phyloP scores from a whole-genome alignment of 2,329 filamentous ascomycete genomes.

The Calonectria hongkongensis region DNA sequence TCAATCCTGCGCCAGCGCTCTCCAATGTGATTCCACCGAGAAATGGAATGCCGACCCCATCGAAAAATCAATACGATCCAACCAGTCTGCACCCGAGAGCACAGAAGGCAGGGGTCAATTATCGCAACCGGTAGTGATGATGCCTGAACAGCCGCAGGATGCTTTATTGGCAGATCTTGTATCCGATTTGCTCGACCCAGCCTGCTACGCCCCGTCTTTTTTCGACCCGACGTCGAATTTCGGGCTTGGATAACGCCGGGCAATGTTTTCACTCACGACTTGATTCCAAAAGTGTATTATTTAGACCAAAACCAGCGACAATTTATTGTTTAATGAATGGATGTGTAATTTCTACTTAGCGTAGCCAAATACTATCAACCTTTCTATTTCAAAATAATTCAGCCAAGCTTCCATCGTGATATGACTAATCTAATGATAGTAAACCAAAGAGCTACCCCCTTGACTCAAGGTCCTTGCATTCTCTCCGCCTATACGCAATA shows the following conservation, averaged over 20 bases:
- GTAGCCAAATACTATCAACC: too few relatives aligned
- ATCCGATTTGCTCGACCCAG: background rate
- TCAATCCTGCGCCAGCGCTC: conserved; percentile 42
- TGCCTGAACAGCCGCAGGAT: background rate
- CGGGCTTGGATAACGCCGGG: background rate
- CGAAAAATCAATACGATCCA: conserved; percentile 17
- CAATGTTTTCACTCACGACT: background rate
- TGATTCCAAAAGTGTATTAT: background rate
- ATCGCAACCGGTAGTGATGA: background rate
- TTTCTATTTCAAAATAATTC: too few relatives aligned
- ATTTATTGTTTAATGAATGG: background rate
- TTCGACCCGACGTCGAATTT: background rate
- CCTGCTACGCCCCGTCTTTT: background rate
- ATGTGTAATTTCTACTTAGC: background rate
- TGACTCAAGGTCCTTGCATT: too few relatives aligned
- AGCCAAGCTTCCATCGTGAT: too few relatives aligned
- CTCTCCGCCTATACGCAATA: too few relatives aligned
- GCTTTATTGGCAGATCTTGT: background rate
- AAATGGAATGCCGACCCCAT: conserved; percentile 48
- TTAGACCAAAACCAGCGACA: background rate
- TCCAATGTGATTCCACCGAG: conserved; percentile 48
- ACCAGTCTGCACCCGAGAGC: conserved; percentile 3
- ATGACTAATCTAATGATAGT: too few relatives aligned
- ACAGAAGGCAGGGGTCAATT: background rate
- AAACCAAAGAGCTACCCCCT: too few relatives aligned